A percentile compares a stretch with the other conserved stretches of the same genome.
Evolutionary conservation across 2,329 filamentous ascomycete genomes (phyloP).

Genomic region (Aspergillus costaricaensis): DNA sequence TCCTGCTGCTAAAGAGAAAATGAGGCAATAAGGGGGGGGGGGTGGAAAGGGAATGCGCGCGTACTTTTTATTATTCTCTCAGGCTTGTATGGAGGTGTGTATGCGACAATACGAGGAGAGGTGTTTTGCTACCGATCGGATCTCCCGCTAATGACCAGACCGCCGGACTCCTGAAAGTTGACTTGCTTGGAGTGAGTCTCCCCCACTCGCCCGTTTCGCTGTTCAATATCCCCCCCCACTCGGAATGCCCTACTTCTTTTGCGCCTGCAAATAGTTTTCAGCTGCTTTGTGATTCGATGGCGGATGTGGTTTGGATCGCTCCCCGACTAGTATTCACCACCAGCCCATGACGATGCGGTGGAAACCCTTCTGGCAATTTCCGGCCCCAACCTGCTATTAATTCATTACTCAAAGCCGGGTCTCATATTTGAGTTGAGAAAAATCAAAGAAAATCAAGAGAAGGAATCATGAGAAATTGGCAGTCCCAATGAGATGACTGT

Average conservation of each 20-base stretch:
- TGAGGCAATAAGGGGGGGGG: slow-evolving; percentile 1
- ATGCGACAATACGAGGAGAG: slow-evolving; percentile 6
- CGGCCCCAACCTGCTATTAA: not conserved
- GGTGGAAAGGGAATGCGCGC: not conserved
- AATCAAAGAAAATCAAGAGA: not conserved
- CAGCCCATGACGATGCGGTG: slow-evolving; percentile 1
- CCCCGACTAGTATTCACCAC: not conserved
- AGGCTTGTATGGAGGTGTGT: not conserved
- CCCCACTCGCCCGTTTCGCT: slow-evolving; percentile 17
- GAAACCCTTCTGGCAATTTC: slow-evolving; percentile 1
- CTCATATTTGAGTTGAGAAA: slow-evolving; percentile 3
- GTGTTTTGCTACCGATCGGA: slow-evolving; percentile 16
- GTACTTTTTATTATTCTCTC: not conserved
- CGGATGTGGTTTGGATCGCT: not conserved
- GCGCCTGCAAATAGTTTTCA: not conserved
- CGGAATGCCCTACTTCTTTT: not conserved
- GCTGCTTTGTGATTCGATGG: not conserved
- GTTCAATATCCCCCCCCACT: slow-evolving; percentile 17
- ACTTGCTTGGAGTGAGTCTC: not conserved
- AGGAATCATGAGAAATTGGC: not conserved
- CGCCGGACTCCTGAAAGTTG: slow-evolving; percentile 25
- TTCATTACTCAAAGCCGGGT: not conserved
- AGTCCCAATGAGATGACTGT: not conserved
- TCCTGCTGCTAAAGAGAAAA: not conserved
- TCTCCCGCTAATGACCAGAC: slow-evolving; percentile 32